Base-by-base conservation (phyloP, 805 yeast species). In the Monosporozyma servazzii region DNA sequence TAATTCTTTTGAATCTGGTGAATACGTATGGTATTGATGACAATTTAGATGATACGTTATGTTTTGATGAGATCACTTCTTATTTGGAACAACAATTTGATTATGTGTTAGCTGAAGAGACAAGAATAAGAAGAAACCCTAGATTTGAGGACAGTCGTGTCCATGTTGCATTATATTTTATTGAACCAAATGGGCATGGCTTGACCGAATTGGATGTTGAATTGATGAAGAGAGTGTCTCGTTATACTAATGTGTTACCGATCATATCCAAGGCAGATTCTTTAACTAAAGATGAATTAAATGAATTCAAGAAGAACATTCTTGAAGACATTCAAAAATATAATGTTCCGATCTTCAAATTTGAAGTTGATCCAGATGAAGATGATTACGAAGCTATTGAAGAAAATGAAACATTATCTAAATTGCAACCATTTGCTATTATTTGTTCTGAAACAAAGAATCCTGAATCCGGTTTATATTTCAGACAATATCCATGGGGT, bases 51-150 rank as follows among this genome's bases (percentile, higher is more conserved):
- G 85, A 84, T 66, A 75, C 79, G 47, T 58, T 83, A 48, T 84
- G 91, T 62, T 80, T 78, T 60, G 72, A 70, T 11, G 93, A 86
- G 62, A 78, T 86, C 49, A 78, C 79, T 49, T 74, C 75, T 51
- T 86, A 77, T 63, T 69, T 86, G 60, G 85, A 83, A 64, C 88
- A 83, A 63, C 91, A 86, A 63, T 86, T 85, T 63, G 90, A 84
- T 64, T 71, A 76, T 51, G 88, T 86, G 0, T 75, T 89, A 46
- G 88, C 87, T 1, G 96, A 89, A 65, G 96, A 89, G 66, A 86
- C 93, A 1, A 76, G 91, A 56, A 87, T 89, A 56, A 78, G 78
- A 67, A 82, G 97, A 75, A 87, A 88, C 64, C 96, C 96, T 25
- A 74, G 87, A 56, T 82, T 84, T 62, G 82, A 78, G 58, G 91